phyloP scores from a whole-genome alignment of 805 yeast species.

The Yamadazyma phyllophila region DNA sequence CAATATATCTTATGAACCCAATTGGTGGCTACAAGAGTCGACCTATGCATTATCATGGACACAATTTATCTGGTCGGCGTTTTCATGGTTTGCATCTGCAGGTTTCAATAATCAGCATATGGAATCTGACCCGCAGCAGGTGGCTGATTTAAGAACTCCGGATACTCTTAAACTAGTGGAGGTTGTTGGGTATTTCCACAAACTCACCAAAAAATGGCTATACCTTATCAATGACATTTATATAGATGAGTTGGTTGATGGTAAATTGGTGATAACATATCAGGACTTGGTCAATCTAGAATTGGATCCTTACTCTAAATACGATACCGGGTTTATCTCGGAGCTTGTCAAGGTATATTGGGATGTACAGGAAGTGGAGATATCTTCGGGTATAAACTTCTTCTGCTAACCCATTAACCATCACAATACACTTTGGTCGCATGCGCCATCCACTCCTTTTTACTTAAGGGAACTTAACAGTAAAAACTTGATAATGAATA shows the following conservation, averaged over 20 bases:
- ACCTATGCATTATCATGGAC: constrained; percentile 54
- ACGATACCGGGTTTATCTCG: constrained; percentile 35
- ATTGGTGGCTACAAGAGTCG: constrained; percentile 43
- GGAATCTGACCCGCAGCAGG: constrained; percentile 9
- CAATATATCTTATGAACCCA: constrained; percentile 23
- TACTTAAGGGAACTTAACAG: no score
- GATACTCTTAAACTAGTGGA: constrained; percentile 18
- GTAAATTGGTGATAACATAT: constrained; percentile 32
- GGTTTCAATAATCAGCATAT: constrained; percentile 46
- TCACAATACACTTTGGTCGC: neutral
- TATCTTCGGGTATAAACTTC: constrained; percentile 12
- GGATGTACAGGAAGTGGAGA: constrained; percentile 18
- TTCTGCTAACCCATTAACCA: constrained; percentile 10
- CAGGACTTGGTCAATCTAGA: constrained; percentile 43
- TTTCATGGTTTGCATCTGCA: constrained; percentile 87
- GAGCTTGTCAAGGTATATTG: constrained; percentile 32
- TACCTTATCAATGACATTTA: constrained; percentile 34
- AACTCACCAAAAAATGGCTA: constrained; percentile 38
- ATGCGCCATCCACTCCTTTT: no score
- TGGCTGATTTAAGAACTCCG: constrained; percentile 3
- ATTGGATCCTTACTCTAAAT: constrained; percentile 40
- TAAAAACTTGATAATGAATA: no score
- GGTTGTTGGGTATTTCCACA: constrained; percentile 39
- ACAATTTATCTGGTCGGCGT: constrained; percentile 63
- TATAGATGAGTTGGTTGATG: constrained; percentile 21